Conservation (phyloP, 495 filamentous ascomycete genomes). For the Penicillium robsamsonii region DNA sequence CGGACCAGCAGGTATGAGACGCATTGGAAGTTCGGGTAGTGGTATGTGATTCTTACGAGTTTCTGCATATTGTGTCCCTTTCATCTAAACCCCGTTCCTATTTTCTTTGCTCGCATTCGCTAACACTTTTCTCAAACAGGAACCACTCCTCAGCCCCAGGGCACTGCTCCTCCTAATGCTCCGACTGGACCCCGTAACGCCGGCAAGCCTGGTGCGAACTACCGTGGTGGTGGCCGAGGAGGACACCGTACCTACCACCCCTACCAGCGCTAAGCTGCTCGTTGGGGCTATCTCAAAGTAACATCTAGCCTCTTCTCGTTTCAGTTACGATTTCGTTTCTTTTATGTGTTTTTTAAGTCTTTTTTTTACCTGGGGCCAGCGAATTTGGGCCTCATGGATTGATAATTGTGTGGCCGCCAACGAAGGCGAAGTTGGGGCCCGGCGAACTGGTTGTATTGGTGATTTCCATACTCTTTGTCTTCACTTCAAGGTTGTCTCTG, state of each 20-base stretch:
- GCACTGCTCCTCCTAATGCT: conserved; percentile 85
- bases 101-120: neutral
- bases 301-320: neutral
- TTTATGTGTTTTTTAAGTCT: conserved; percentile 10
- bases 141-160: conserved; percentile 55
- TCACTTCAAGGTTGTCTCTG: neutral
- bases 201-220: conserved; percentile 89
- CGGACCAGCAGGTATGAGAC: conserved; percentile 51
- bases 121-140: conserved; percentile 26
- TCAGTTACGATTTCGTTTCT: conserved; percentile 8
- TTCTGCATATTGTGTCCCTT: conserved; percentile 6
- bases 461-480: neutral
- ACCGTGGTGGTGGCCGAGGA: conserved; percentile 88
- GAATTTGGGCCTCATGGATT: conserved; percentile 6
- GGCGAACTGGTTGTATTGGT: conserved; percentile 1
- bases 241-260: conserved; percentile 76
- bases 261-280: conserved; percentile 52
- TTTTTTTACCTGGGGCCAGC: conserved; percentile 5
- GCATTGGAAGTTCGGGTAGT: conserved; percentile 50
- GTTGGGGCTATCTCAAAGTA: neutral
- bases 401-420: neutral
- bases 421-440: neutral
- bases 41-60: conserved; percentile 34
- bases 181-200: conserved; percentile 97
- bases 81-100: neutral